Conservation (phyloP, 768 basidiomycete genomes). For the Trametes meyenii region DNA sequence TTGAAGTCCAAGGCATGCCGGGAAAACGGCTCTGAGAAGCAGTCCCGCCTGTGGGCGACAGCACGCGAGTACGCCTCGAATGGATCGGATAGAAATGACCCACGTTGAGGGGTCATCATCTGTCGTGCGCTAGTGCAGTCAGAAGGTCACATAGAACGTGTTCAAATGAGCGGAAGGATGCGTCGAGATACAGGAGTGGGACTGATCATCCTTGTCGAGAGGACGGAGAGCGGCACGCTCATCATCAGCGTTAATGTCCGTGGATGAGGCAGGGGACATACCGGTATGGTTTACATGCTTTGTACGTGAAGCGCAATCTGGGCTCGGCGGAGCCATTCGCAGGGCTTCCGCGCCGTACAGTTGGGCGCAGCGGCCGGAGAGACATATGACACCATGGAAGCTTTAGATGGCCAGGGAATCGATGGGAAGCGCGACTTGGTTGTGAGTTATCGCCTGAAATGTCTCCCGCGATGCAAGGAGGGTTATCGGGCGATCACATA, state of each 20-base stretch:
- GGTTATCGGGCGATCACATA: conserved; percentile 21
- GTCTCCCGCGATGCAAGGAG: conserved; percentile 22
- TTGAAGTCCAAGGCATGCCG: conserved; percentile 5
- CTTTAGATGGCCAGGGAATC: conserved; percentile 15
- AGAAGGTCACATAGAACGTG: conserved; percentile 17
- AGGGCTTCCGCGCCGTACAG: not conserved
- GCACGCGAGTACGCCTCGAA: conserved; percentile 9
- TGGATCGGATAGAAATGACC: conserved; percentile 7
- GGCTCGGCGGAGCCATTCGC: conserved; percentile 5
- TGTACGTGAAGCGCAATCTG: conserved; percentile 22
- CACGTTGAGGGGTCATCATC: conserved; percentile 10
- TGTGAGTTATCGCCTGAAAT: conserved; percentile 11
- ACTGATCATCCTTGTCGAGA: conserved; percentile 12
- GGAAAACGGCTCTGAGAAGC: conserved; percentile 9
- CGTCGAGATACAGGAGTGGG: conserved; percentile 6
- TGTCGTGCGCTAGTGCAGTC: conserved; percentile 15
- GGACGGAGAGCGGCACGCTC: conserved; percentile 11
- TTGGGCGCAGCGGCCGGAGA: not conserved
- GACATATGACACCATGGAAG: conserved; percentile 20
- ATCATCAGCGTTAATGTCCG: conserved; percentile 14
- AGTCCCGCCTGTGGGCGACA: not conserved
- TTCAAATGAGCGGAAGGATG: not conserved
- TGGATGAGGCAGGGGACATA: conserved; percentile 3
- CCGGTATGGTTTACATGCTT: conserved; percentile 7
- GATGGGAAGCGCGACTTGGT: conserved; percentile 11